A percentile compares a stretch with the other conserved stretches of the same genome.
These are phyloP conservation scores for Epichloe gansuensis DNA, from an alignment of 2,329 filamentous ascomycete genomes.

Conservation along the genomic window DNA sequence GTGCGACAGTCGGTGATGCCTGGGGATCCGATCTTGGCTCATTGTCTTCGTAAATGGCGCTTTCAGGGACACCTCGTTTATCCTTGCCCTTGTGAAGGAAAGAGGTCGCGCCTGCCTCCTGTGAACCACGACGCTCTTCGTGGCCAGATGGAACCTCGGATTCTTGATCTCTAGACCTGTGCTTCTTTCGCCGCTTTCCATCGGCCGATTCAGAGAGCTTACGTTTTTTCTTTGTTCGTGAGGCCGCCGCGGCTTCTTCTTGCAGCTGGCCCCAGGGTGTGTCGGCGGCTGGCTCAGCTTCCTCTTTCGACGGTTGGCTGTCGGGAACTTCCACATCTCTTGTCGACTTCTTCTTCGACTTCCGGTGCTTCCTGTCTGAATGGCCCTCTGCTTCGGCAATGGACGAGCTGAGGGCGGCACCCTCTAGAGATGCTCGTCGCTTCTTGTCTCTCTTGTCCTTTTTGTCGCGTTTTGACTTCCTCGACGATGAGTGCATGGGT, in stretches of 20 bases:
- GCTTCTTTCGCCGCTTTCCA: slow-evolving; percentile 22
- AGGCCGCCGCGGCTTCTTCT: slow-evolving; percentile 9
- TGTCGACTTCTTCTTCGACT: slow-evolving; percentile 14
- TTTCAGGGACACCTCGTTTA: slow-evolving; percentile 5
- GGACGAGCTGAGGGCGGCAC: slow-evolving; percentile 5
- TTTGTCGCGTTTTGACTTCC: slow-evolving; percentile 20
- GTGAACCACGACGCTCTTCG: background rate
- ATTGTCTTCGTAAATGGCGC: slow-evolving; percentile 11
- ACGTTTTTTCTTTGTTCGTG: slow-evolving; percentile 21
- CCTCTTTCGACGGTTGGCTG: slow-evolving; percentile 1
- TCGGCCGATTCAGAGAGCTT: slow-evolving; percentile 18
- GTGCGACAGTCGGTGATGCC: slow-evolving; percentile 17
- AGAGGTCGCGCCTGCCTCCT: background rate
- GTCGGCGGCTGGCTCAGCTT: slow-evolving; percentile 1
- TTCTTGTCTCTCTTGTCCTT: slow-evolving; percentile 18
- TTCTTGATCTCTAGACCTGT: slow-evolving; percentile 14
- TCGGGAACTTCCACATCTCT: slow-evolving; percentile 3
- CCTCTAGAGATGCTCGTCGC: slow-evolving; percentile 6
- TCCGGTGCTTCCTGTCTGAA: slow-evolving; percentile 13
- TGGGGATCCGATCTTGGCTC: slow-evolving; percentile 10
- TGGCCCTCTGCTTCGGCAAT: slow-evolving; percentile 4
- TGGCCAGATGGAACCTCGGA: slow-evolving; percentile 8
- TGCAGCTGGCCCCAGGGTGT: slow-evolving; percentile 2
- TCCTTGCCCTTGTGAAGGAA: slow-evolving; percentile 8
- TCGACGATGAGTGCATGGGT: slow-evolving; percentile 8